A percentile compares a stretch with the other conserved stretches of the same genome.
phyloP scores from a whole-genome alignment of 306 rosid species.

The Argentina anserina region DNA sequence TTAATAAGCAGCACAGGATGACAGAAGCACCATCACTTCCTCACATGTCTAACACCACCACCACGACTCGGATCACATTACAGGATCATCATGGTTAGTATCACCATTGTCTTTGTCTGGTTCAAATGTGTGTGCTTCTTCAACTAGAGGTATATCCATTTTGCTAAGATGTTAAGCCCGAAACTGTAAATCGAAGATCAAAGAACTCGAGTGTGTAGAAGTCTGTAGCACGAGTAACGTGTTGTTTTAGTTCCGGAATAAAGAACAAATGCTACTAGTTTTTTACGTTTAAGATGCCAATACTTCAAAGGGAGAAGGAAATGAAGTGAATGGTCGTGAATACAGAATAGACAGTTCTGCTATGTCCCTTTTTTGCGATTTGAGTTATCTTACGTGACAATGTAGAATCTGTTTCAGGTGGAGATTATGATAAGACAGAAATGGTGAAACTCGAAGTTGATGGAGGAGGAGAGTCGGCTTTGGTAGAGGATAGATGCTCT shows the following conservation, averaged over 20 bases:
- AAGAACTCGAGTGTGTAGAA: not conserved
- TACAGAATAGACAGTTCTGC: not conserved
- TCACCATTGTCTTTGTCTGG: not conserved
- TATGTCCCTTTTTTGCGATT: not conserved
- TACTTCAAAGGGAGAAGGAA: not conserved
- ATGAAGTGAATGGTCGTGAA: not conserved
- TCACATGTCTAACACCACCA: not conserved
- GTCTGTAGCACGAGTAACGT: not conserved
- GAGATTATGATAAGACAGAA: constrained; percentile 13
- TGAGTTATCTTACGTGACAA: not conserved
- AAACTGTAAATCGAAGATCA: not conserved
- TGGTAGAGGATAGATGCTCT: constrained; percentile 12
- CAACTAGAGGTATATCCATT: not conserved
- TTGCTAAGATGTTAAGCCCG: not conserved
- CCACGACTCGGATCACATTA: constrained; percentile 1
- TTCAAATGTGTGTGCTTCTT: not conserved
- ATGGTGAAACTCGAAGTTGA: constrained; percentile 19
- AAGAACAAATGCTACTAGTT: not conserved
- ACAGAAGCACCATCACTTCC: not conserved
- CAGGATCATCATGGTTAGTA: constrained; percentile 22
- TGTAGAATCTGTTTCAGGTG: constrained; percentile 7
- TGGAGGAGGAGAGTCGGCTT: constrained; percentile 11
- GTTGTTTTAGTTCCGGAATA: not conserved
- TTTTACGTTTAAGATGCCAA: not conserved
- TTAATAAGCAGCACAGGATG: constrained; percentile 1